phyloP scores from a whole-genome alignment of 106 monocot genomes.

The Dendrobium nobile region DNA sequence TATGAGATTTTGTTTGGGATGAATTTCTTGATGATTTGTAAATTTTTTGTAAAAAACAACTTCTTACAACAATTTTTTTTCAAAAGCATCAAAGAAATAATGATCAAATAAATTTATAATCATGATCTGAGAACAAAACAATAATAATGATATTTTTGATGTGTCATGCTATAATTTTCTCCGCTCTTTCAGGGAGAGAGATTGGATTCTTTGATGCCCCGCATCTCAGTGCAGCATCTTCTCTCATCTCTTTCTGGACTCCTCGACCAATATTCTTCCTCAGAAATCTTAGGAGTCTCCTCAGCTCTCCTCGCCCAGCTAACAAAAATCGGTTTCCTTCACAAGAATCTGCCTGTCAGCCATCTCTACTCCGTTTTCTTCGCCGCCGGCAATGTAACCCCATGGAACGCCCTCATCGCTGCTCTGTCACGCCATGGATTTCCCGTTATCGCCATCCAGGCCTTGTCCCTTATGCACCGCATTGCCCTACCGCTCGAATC shows the following conservation, averaged over 20 bases:
- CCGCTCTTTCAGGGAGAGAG: too few relatives aligned
- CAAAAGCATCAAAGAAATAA: too few relatives aligned
- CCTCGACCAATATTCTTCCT: neutral
- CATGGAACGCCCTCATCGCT: slow-evolving; percentile 23
- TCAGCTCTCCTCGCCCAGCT: slow-evolving; percentile 3
- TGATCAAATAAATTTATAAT: too few relatives aligned
- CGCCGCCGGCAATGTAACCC: neutral
- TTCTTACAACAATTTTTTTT: too few relatives aligned
- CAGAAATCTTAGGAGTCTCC: neutral
- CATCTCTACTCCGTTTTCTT: too few relatives aligned
- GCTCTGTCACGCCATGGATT: slow-evolving; percentile 19
- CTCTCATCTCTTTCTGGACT: neutral
- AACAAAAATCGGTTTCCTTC: neutral
- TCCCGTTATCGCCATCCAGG: slow-evolving; percentile 22
- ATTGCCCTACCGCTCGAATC: slow-evolving; percentile 27
- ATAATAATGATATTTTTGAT: too few relatives aligned
- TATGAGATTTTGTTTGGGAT: too few relatives aligned
- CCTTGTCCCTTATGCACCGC: slow-evolving; percentile 30
- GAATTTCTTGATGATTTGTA: too few relatives aligned
- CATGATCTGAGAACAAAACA: too few relatives aligned
- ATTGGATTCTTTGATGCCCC: neutral
- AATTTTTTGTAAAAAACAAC: too few relatives aligned
- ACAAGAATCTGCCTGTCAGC: neutral
- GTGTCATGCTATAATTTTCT: too few relatives aligned
- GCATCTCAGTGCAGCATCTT: neutral